A percentile compares a stretch with the other conserved stretches of the same genome.
Evolutionary conservation across 805 yeast species (phyloP).

Genomic region (Wickerhamomyces ciferrii): DNA sequence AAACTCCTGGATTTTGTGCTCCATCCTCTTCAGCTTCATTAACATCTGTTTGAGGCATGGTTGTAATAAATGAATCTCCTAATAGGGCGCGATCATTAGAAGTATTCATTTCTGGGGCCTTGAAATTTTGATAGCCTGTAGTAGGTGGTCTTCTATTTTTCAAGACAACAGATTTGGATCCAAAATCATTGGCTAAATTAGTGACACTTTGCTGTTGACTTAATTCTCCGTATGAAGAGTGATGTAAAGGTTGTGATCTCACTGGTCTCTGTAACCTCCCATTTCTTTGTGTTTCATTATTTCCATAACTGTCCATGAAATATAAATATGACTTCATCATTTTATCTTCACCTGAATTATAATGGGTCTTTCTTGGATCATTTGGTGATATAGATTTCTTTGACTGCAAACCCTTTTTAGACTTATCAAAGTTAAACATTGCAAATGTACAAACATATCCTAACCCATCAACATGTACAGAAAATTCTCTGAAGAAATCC

Average conservation of each 20-base stretch:
- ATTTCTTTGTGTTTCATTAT: slow-evolving; percentile 28
- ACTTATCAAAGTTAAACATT: slow-evolving; percentile 76
- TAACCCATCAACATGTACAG: slow-evolving; percentile 88
- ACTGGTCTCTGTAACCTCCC: slow-evolving; percentile 3
- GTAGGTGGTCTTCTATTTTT: background rate
- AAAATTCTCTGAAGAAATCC: slow-evolving; percentile 86
- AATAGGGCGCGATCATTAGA: slow-evolving; percentile 8
- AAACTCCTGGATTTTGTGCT: slow-evolving; percentile 45
- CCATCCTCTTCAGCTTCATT: slow-evolving; percentile 26
- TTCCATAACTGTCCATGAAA: slow-evolving; percentile 80
- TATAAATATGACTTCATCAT: slow-evolving; percentile 90
- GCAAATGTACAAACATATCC: slow-evolving; percentile 96
- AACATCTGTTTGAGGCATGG: slow-evolving; percentile 32
- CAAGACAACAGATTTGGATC: background rate
- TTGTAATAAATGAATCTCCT: slow-evolving; percentile 40
- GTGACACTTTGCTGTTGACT: background rate
- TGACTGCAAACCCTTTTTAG: slow-evolving; percentile 29
- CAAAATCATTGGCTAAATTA: background rate
- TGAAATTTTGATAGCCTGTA: background rate
- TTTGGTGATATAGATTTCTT: slow-evolving; percentile 16
- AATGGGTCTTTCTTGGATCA: slow-evolving; percentile 28
- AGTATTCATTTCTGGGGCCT: background rate
- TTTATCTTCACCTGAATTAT: slow-evolving; percentile 59
- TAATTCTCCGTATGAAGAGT: background rate
- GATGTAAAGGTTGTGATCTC: slow-evolving; percentile 1